Evolutionary conservation across 2,329 filamentous ascomycete genomes (phyloP).

Genomic region (Neonectria magnoliae): DNA sequence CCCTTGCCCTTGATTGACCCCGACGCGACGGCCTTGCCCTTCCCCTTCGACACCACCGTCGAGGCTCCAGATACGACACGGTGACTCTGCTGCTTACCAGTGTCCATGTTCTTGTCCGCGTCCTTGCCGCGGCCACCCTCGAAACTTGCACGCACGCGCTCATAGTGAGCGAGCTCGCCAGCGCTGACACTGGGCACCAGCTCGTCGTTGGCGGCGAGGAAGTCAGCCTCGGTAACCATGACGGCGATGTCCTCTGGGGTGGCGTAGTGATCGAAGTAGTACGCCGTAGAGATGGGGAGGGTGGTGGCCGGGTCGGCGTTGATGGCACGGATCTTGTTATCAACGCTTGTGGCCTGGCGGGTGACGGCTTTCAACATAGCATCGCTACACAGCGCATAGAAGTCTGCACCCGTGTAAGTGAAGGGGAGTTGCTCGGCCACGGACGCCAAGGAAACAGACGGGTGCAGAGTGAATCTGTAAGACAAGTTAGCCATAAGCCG

Average conservation of each 20-base stretch:
- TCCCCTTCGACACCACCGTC: slow-evolving; percentile 44
- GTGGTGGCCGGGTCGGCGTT: slow-evolving; percentile 58
- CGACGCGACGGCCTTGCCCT: slow-evolving; percentile 45
- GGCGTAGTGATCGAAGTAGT: slow-evolving; percentile 95
- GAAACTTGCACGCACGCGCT: slow-evolving; percentile 82
- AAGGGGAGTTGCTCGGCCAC: slow-evolving; percentile 86
- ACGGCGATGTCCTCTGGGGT: slow-evolving; percentile 85
- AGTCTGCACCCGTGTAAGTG: slow-evolving; percentile 96
- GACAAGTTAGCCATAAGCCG: slow-evolving; percentile 17
- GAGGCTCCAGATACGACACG: slow-evolving; percentile 42
- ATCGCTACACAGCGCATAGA: slow-evolving; percentile 96
- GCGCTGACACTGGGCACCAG: slow-evolving; percentile 93
- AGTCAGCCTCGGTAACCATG: slow-evolving; percentile 89
- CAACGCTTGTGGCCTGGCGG: slow-evolving; percentile 83
- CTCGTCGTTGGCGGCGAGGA: slow-evolving; percentile 81
- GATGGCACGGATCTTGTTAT: slow-evolving; percentile 80
- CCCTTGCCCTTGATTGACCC: slow-evolving; percentile 46
- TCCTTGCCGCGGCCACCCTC: slow-evolving; percentile 66
- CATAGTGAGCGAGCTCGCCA: slow-evolving; percentile 92
- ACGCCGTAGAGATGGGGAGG: slow-evolving; percentile 78
- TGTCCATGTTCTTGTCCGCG: slow-evolving; percentile 44
- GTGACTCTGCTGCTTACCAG: slow-evolving; percentile 47
- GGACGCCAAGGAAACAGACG: slow-evolving; percentile 76
- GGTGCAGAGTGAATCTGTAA: slow-evolving; percentile 84
- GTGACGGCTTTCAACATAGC: slow-evolving; percentile 99